Conservation (phyloP, 2,329 filamentous ascomycete genomes). For the Neodidymelliopsis sp. region DNA sequence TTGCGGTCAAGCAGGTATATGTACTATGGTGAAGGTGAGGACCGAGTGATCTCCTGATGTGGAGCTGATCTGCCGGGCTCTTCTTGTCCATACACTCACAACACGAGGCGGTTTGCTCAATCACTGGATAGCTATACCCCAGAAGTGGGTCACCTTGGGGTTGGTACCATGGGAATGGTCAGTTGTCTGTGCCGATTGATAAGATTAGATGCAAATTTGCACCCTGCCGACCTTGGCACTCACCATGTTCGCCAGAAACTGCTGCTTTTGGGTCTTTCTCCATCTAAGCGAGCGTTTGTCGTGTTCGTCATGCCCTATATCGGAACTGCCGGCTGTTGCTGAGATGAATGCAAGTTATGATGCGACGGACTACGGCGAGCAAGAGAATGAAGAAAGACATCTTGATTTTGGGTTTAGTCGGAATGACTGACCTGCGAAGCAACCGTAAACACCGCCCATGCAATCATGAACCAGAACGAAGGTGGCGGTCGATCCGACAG, state of each 20-base stretch:
- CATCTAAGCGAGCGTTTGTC: conserved; percentile 8
- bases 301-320: neutral
- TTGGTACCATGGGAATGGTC: conserved; percentile 11
- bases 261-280: neutral
- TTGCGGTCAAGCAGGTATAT: neutral
- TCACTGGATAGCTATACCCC: conserved; percentile 7
- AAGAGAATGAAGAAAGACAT: neutral
- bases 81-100: neutral
- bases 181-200: neutral
- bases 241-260: conserved; percentile 6
- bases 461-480: conserved; percentile 1
- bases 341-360: neutral
- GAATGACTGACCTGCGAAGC: neutral
- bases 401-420: conserved; percentile 5
- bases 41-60: conserved; percentile 4
- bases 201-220: conserved; percentile 17
- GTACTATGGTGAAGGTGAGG: conserved; percentile 5
- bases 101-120: conserved; percentile 8
- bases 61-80: neutral
- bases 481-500: neutral
- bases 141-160: conserved; percentile 6
- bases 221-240: conserved; percentile 9
- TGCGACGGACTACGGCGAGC: no score
- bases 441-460: conserved; percentile 16
- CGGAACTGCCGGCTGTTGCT: neutral